A percentile compares a stretch with the other conserved stretches of the same genome.
phyloP scores from a whole-genome alignment of 2,329 filamentous ascomycete species.

The Lachnellula cervina region DNA sequence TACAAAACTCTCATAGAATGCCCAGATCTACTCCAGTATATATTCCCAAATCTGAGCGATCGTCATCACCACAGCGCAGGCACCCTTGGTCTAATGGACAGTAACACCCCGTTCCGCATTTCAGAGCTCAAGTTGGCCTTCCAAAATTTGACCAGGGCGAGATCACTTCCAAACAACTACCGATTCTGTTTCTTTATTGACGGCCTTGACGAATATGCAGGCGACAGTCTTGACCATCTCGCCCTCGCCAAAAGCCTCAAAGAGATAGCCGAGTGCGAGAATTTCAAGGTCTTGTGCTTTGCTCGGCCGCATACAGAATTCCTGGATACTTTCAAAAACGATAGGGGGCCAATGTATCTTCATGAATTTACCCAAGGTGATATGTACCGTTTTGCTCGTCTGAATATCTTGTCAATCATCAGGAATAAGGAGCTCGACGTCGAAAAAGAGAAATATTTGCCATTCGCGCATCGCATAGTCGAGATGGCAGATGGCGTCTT shows the following conservation, averaged over 20 bases:
- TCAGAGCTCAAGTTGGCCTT: background rate
- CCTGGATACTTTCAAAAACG: conserved; percentile 13
- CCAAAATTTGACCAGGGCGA: background rate
- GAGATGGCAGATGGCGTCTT: conserved; percentile 21
- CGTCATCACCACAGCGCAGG: background rate
- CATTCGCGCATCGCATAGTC: conserved; percentile 9
- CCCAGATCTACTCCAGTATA: conserved; percentile 2
- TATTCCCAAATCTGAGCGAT: background rate
- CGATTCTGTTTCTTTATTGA: conserved; percentile 34
- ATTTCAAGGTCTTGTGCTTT: conserved; percentile 14
- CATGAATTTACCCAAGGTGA: conserved; percentile 19
- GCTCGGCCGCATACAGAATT: conserved; percentile 21
- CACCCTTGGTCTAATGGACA: background rate
- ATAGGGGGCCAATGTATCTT: conserved; percentile 10
- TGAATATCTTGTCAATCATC: background rate
- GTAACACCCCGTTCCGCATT: background rate
- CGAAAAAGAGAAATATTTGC: background rate
- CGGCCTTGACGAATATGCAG: conserved; percentile 31
- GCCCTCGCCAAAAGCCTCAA: conserved; percentile 15
- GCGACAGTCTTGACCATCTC: conserved; percentile 20
- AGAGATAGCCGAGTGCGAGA: conserved; percentile 4
- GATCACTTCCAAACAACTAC: background rate
- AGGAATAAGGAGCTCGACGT: background rate
- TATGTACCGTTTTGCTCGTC: conserved; percentile 5
- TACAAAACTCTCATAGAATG: conserved; percentile 5